Base-by-base conservation (phyloP, 768 basidiomycete species). In the Rubroboletus satanas region DNA sequence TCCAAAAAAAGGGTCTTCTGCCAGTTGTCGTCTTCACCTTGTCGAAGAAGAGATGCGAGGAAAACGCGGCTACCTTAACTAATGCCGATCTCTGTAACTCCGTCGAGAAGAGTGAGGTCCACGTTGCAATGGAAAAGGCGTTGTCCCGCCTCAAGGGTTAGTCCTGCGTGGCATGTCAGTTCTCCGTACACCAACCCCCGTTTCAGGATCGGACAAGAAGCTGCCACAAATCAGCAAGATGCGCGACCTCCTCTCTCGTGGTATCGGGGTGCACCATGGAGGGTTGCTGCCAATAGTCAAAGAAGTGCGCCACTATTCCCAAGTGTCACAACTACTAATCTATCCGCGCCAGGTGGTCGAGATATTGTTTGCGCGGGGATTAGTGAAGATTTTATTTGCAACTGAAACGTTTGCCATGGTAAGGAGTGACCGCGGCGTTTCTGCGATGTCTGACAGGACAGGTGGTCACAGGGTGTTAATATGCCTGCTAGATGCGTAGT, bases 381-480 rank as follows among this genome's bases (percentile, higher is more conserved):
- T 98, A 47, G 95, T 99, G 57, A 98, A 98, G 72, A 84, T 97
- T 21, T 75, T 99, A 7, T 99, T 99, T 68, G 97, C 97, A 1
- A 99, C 97, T 5, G 97, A 99, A 73, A 99, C 97, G 0, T 99
- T 99, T 69, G 96, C 96, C 0, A 98, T 99, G 96, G 95, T 93
- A 52, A 54, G 77, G 35, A 45, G 9, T 39, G 10, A 18, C 26
- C 9, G 5, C 26, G n/a, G 39, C 32, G 6, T 32, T 55, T 56
- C 10, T 49, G 52, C 21, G 56, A 49, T 56, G 28, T 52, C 56
- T 57, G 51, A 65, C 21, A 17, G 23, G 31, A 51, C 33, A 55
- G 29, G 17, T 38, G 54, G 48, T 23, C 51, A 9, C 56, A 98
- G 95, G 97, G 97, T 46, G 97, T 99, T 51, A 99, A 99, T 72